Percentiles rank a stretch among this genome's conserved stretches.
These are phyloP conservation scores for Oxytropis ochrocephala DNA, from an alignment of 306 rosid genomes.

Conservation along the genomic window DNA sequence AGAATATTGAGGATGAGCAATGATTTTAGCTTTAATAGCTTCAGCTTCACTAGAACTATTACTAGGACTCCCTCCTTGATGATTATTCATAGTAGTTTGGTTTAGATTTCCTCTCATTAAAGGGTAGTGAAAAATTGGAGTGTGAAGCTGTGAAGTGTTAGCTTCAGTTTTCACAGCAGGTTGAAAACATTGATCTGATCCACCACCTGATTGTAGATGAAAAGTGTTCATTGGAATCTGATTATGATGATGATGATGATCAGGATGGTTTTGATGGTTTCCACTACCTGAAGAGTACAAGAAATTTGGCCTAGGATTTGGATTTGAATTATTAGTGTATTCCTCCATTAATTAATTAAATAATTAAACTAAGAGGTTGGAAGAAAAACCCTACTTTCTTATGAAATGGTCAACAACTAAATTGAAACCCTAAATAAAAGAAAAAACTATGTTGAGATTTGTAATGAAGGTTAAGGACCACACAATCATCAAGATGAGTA, in stretches of 20 bases:
- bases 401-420: background rate
- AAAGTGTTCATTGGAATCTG: constrained; percentile 41
- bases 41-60: constrained; percentile 46
- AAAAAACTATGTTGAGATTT: background rate
- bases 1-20: constrained; percentile 89
- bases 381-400: constrained; percentile 12
- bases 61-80: constrained; percentile 21
- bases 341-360: constrained; percentile 45
- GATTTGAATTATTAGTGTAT: constrained; percentile 39
- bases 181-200: constrained; percentile 44
- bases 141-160: constrained; percentile 44
- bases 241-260: background rate
- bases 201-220: constrained; percentile 57
- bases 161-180: constrained; percentile 62
- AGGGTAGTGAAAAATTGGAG: constrained; percentile 58
- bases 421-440: constrained; percentile 13
- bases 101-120: constrained; percentile 37
- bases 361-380: background rate
- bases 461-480: background rate
- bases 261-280: background rate
- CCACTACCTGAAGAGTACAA: constrained; percentile 40
- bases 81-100: constrained; percentile 13
- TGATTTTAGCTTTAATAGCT: constrained; percentile 79
- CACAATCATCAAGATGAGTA: background rate
- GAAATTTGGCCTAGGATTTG: constrained; percentile 61